Conservation (phyloP, 2,329 filamentous ascomycete species). For the Cercospora zeae-maydis region DNA sequence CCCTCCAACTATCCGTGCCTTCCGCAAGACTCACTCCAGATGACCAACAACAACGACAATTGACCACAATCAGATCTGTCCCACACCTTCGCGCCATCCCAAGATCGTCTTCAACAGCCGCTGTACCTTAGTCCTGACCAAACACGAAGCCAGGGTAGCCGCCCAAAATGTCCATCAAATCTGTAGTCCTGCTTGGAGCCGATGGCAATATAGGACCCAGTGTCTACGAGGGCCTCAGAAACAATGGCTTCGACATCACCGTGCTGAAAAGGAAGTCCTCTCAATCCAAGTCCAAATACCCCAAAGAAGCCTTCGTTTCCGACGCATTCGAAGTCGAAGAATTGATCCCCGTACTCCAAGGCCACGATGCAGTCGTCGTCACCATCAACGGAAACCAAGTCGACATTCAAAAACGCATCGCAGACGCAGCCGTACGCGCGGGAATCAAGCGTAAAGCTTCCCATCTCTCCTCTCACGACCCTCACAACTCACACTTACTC, state of each 20-base stretch:
- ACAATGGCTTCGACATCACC: slow-evolving; percentile 52
- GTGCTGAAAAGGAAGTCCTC: slow-evolving; percentile 53
- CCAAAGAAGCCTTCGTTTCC: slow-evolving; percentile 39
- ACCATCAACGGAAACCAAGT: slow-evolving; percentile 44
- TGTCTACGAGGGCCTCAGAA: slow-evolving; percentile 42
- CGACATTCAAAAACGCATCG: slow-evolving; percentile 49
- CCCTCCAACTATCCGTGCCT: background rate
- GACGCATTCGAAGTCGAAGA: slow-evolving; percentile 49
- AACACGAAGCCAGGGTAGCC: background rate
- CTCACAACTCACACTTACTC: background rate
- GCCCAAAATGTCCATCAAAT: slow-evolving; percentile 37
- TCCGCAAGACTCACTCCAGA: background rate
- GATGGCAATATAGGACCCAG: slow-evolving; percentile 45
- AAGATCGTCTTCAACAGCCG: no score
- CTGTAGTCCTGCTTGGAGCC: slow-evolving; percentile 45
- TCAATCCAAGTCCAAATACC: slow-evolving; percentile 38
- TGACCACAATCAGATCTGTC: background rate
- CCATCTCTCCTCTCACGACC: background rate
- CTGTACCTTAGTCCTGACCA: no score
- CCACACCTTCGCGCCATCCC: no score
- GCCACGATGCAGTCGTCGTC: slow-evolving; percentile 56
- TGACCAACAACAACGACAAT: background rate
- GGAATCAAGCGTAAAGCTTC: slow-evolving; percentile 50
- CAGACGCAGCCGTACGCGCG: slow-evolving; percentile 58
- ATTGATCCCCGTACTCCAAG: slow-evolving; percentile 51